These are phyloP conservation scores for Oxyria digyna DNA, from an alignment of 148 eudicot genomes.

Conservation along the genomic window DNA sequence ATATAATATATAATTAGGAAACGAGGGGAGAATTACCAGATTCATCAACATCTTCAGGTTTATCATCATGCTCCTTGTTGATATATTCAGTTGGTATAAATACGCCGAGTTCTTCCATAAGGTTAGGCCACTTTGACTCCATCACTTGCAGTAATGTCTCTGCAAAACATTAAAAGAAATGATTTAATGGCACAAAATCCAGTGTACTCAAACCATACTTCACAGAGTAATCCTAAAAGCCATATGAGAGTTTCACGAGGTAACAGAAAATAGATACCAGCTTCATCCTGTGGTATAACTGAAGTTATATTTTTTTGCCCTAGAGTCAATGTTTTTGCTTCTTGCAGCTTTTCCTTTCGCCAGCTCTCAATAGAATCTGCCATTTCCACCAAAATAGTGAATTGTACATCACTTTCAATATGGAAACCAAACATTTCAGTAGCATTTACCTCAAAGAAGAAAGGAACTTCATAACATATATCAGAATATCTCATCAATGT, in stretches of 20 bases:
- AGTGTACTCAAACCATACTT: not conserved
- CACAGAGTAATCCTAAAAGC: not conserved
- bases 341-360: constrained; percentile 50
- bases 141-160: constrained; percentile 33
- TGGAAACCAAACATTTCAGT: not conserved
- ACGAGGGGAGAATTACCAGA: constrained; percentile 32
- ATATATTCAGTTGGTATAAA: constrained; percentile 56
- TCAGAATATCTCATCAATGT: not conserved
- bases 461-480: not conserved
- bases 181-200: not conserved
- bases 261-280: constrained; percentile 27
- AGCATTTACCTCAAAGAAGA: not conserved
- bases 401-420: not conserved
- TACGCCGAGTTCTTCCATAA: constrained; percentile 65
- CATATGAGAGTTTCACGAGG: not conserved
- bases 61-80: constrained; percentile 64
- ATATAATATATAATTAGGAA: not conserved
- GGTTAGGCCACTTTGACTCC: constrained; percentile 48
- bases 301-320: constrained; percentile 27
- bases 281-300: constrained; percentile 38
- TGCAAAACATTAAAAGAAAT: not conserved
- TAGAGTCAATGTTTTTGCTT: constrained; percentile 30
- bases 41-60: constrained; percentile 61
- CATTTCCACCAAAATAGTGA: not conserved
- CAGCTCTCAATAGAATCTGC: constrained; percentile 74